phyloP scores from a whole-genome alignment of 108 stramenopile genomes.

The Aureococcus anophagefferens region DNA sequence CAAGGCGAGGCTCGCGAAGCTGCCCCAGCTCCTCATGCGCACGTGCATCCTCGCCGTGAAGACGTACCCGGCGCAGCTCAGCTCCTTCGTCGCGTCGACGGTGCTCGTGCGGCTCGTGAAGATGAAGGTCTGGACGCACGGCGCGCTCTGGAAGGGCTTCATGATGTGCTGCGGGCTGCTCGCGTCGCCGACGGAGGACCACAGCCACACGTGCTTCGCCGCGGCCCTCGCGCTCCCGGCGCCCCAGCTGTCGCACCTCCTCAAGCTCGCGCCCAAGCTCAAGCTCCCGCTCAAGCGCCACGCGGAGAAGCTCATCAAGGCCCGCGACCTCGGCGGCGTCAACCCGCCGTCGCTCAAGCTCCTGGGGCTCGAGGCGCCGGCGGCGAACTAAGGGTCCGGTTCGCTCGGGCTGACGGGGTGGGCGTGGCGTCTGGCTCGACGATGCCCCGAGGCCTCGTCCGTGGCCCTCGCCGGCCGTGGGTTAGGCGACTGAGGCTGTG shows the following conservation, averaged over 20 bases:
- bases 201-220: not conserved
- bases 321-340: too few species aligned
- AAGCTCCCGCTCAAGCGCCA: not conserved
- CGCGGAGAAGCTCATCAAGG: not conserved
- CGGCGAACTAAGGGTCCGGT: too few species aligned
- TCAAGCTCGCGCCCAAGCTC: not conserved
- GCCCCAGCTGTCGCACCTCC: not conserved
- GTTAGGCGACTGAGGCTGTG: too few species aligned
- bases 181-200: not conserved
- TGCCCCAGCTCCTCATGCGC: not conserved
- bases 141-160: not conserved
- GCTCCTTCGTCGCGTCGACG: not conserved
- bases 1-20: not conserved
- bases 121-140: not conserved
- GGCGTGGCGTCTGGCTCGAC: too few species aligned
- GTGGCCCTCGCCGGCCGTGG: too few species aligned
- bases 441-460: too few species aligned
- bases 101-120: not conserved
- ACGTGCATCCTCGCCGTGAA: not conserved
- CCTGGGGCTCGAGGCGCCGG: too few species aligned
- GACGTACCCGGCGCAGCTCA: not conserved
- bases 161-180: not conserved
- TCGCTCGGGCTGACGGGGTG: too few species aligned
- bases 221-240: not conserved
- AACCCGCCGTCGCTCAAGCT: too few species aligned